Conservation (phyloP, 495 filamentous ascomycete genomes). For the Penicillium herquei region DNA sequence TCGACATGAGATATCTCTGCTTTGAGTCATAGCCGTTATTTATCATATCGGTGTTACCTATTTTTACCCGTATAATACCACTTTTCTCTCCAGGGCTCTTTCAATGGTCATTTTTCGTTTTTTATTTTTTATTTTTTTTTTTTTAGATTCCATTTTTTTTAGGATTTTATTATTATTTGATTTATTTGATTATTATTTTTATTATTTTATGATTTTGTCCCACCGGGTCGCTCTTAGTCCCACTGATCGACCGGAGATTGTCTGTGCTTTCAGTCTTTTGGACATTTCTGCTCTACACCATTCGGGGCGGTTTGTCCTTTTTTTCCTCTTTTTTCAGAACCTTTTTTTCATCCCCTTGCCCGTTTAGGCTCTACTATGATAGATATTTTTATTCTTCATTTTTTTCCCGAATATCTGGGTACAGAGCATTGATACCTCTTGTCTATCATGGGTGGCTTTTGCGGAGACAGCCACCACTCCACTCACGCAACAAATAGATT, state of each 20-base stretch:
- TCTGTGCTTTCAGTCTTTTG: background rate
- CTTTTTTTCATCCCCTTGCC: background rate
- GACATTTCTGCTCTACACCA: no score
- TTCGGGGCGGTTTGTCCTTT: background rate
- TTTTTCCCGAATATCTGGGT: no score
- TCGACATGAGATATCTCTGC: background rate
- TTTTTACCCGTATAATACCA: background rate
- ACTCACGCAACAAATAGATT: background rate
- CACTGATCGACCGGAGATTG: constrained; percentile 5
- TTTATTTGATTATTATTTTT: no score
- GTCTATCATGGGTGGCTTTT: background rate
- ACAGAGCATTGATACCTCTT: no score
- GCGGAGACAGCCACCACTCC: background rate
- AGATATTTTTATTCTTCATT: no score
- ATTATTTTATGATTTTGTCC: background rate
- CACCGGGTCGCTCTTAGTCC: background rate
- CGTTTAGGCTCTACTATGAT: background rate
- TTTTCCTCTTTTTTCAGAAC: background rate
- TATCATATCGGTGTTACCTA: constrained; percentile 1
- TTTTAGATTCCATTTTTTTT: no score
- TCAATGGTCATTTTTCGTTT: no score
- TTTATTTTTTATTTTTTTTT: no score
- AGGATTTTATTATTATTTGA: no score
- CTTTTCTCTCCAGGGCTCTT: no score
- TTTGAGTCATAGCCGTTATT: constrained; percentile 4